These are phyloP conservation scores for Leersia perrieri DNA, from an alignment of 176 grass and related monocot species.

Conservation along the genomic window DNA sequence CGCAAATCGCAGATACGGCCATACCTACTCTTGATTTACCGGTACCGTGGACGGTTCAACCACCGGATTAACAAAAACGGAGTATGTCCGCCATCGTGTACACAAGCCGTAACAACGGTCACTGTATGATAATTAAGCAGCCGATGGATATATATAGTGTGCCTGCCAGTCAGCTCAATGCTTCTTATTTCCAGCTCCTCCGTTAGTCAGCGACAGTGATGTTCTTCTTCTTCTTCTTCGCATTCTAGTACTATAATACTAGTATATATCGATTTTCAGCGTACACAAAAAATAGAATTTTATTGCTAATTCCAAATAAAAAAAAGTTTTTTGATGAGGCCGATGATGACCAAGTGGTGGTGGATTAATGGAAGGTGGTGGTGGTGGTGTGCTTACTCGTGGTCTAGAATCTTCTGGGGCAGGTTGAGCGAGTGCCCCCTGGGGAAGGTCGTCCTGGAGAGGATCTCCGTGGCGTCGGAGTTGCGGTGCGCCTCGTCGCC, in stretches of 20 bases:
- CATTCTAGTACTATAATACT: background rate
- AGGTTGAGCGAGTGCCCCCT: slow-evolving; percentile 39
- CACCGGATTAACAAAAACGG: slow-evolving; percentile 19
- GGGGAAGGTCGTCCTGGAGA: slow-evolving; percentile 53
- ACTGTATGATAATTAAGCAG: background rate
- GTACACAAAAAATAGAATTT: background rate
- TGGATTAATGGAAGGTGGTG: too few species aligned
- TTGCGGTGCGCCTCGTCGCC: slow-evolving; percentile 70
- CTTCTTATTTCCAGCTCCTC: background rate
- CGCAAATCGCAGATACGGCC: slow-evolving; percentile 13
- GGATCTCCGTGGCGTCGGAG: slow-evolving; percentile 62
- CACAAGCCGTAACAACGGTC: background rate
- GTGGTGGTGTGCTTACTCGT: slow-evolving; percentile 43
- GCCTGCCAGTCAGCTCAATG: background rate
- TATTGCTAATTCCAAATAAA: background rate
- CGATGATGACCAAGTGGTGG: background rate
- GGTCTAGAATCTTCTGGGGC: slow-evolving; percentile 57
- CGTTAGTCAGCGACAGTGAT: slow-evolving; percentile 1
- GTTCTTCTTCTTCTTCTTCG: background rate
- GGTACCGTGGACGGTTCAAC: slow-evolving; percentile 37
- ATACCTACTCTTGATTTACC: slow-evolving; percentile 23
- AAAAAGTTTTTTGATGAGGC: background rate
- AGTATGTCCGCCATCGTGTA: background rate
- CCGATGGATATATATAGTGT: background rate
- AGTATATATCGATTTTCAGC: background rate